Evolutionary conservation across 1,284 basidiomycete species (phyloP), one percentile per base, ranked within the genome.

Genomic region (Coriolopsis trogii): DNA sequence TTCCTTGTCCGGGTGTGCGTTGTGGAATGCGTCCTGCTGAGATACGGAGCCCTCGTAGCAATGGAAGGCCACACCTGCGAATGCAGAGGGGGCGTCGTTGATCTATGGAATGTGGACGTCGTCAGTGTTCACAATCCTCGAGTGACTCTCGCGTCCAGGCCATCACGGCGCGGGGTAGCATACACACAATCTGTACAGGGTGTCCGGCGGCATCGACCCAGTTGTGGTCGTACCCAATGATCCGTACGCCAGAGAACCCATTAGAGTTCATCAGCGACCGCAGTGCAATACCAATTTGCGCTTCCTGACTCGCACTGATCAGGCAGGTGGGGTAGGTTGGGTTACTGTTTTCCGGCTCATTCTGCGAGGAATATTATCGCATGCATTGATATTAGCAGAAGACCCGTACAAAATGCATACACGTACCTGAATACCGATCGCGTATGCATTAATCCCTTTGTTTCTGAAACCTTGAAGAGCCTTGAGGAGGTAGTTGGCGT

Each of bases 181-280:
- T 4, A 53, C 62, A 18, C 30, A 80, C 78, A 18, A 81, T 65
- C 40, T 77, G 69, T 6, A 77, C 67, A 7, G 79, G 77, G 46
- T 81, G 80, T 16, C 66, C 64, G 3, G 65, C 73, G 1, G 75
- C 75, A 59, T 77, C 72, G 24, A 63, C 61, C 79, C 79, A 80
- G 56, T 80, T 79, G 53, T 77, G 75, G 34, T 77, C 76, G 47
- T 72, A 77, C 30, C 76, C 78, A 45, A 78, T 66, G 40, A 80
- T 72, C 63, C 76, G 63, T 10, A 71, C 71, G 38, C 51, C 58
- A 1, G 65, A 64, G 52, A 77, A 74, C 3, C 76, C 74, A 51
- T 76, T 72, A 37, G 68, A 69, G 59, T 79, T 59, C 67, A 81
- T 70, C 40, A 79, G 56, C 4, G 63, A 67, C 15, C 79, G 72